A percentile compares a stretch with the other conserved stretches of the same genome.
phyloP scores from a whole-genome alignment of 2,329 filamentous ascomycete species.

The Alternaria tenuissima region DNA sequence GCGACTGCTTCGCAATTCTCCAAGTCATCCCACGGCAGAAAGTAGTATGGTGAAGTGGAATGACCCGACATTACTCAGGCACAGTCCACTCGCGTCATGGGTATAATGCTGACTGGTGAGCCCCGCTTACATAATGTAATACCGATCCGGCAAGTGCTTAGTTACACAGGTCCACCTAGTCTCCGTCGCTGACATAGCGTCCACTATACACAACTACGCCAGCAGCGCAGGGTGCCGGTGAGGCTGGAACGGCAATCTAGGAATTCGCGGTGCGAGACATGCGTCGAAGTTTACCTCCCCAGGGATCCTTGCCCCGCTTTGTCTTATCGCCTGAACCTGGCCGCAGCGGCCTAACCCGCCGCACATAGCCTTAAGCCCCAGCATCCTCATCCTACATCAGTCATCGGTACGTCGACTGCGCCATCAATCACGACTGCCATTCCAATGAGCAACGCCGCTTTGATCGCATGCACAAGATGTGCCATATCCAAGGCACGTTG shows the following conservation, averaged over 20 bases:
- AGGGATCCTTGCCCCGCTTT: neutral
- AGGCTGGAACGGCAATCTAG: neutral
- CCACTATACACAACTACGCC: neutral
- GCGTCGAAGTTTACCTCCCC: neutral
- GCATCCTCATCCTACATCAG: neutral
- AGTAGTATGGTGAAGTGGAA: neutral
- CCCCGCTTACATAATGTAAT: neutral
- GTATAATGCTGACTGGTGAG: conserved; percentile 4
- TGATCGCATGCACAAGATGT: conserved; percentile 16
- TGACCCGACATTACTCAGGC: neutral
- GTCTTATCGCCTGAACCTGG: neutral
- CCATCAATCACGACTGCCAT: neutral
- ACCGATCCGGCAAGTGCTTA: neutral
- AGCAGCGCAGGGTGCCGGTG: neutral
- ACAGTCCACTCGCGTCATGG: neutral
- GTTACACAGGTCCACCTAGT: neutral
- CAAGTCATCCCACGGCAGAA: neutral
- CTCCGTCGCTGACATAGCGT: neutral
- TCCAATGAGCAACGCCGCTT: conserved; percentile 7
- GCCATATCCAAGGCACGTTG: conserved; percentile 16
- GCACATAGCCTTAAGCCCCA: neutral
- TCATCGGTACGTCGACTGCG: neutral
- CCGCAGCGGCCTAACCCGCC: neutral
- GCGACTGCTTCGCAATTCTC: neutral
- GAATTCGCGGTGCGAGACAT: neutral